Percentiles rank a stretch among this genome's conserved stretches.
Evolutionary conservation across 2,329 filamentous ascomycete genomes (phyloP).

Genomic region (Beauveria australis): DNA sequence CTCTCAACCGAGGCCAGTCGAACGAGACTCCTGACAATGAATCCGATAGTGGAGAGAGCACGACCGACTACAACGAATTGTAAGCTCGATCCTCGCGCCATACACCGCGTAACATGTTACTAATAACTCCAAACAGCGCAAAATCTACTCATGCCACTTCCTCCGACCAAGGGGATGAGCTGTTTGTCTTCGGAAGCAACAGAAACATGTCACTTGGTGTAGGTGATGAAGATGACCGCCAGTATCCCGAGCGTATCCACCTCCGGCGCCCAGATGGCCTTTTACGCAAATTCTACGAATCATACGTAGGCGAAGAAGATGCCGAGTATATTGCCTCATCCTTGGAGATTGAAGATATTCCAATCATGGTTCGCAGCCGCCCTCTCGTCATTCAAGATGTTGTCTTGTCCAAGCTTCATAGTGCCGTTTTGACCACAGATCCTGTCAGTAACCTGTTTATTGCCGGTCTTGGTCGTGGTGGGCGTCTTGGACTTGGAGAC

Average conservation of each 20-base stretch:
- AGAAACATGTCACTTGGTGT: constrained; percentile 89
- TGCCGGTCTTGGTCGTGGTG: constrained; percentile 85
- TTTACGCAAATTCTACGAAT: constrained; percentile 62
- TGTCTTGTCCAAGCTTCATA: constrained; percentile 84
- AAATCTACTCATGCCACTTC: neutral
- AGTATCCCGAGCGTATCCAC: constrained; percentile 78
- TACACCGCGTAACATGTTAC: neutral
- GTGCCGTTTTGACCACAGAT: constrained; percentile 78
- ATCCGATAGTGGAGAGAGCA: constrained; percentile 47
- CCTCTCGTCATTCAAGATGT: constrained; percentile 74
- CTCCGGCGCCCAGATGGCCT: constrained; percentile 72
- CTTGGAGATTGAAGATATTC: constrained; percentile 47
- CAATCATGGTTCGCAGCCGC: constrained; percentile 61
- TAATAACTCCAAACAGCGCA: neutral
- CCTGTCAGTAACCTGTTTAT: constrained; percentile 85
- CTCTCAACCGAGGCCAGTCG: constrained; percentile 36
- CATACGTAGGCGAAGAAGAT: constrained; percentile 48
- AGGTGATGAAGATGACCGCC: constrained; percentile 90
- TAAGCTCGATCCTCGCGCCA: constrained; percentile 17
- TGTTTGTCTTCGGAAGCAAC: constrained; percentile 93
- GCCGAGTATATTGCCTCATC: constrained; percentile 20
- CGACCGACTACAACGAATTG: constrained; percentile 19
- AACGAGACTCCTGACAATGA: constrained; percentile 31
- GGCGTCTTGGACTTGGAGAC: constrained; percentile 79
- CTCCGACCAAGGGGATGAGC: constrained; percentile 58